Evolutionary conservation across 306 rosid species (phyloP).

Genomic region (Macrotyloma uniflorum): DNA sequence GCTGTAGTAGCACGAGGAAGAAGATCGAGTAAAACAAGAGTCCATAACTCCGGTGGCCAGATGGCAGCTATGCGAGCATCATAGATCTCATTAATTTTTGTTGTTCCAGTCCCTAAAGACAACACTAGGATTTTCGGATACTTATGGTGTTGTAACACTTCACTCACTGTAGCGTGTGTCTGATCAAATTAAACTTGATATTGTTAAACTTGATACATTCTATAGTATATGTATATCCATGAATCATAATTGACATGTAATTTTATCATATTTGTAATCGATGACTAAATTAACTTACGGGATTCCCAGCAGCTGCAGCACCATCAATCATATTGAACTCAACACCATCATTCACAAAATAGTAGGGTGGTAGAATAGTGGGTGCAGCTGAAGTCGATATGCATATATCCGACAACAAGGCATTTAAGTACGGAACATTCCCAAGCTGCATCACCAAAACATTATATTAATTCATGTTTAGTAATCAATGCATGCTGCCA

Average conservation of each 20-base stretch:
- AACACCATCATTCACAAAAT: background rate
- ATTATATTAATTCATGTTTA: background rate
- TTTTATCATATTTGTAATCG: too few species aligned
- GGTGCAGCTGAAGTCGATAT: background rate
- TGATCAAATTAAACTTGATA: background rate
- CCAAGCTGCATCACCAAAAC: constrained; percentile 20
- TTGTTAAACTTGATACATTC: background rate
- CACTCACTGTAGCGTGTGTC: background rate
- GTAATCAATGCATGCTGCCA: too few species aligned
- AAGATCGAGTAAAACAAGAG: rapidly evolving
- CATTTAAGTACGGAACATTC: background rate
- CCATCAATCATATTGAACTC: constrained; percentile 44
- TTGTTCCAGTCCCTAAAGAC: background rate
- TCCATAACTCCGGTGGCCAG: rapidly evolving
- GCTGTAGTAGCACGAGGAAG: background rate
- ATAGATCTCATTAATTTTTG: background rate
- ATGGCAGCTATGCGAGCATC: background rate
- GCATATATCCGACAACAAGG: constrained; percentile 37
- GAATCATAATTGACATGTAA: too few species aligned
- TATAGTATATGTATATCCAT: background rate
- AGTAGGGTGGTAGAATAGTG: background rate
- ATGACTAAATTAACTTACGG: too few species aligned
- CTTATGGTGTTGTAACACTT: background rate
- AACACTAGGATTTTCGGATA: background rate
- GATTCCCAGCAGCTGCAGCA: constrained; percentile 14